A percentile compares a stretch with the other conserved stretches of the same genome.
These are phyloP conservation scores for Suillus occidentalis DNA, from an alignment of 768 basidiomycete genomes.

Conservation along the genomic window DNA sequence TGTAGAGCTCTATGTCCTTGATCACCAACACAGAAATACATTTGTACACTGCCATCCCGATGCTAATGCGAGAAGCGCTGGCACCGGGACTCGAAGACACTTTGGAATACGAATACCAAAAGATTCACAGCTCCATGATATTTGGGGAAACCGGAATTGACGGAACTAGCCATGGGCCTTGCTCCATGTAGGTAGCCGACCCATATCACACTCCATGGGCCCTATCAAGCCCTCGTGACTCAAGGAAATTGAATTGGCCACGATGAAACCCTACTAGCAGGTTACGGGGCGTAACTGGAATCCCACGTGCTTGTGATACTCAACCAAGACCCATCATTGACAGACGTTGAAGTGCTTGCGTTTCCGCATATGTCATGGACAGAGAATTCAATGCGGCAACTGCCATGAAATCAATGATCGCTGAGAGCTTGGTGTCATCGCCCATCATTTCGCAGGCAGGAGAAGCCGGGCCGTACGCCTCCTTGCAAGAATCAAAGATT, in stretches of 20 bases:
- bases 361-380: not conserved
- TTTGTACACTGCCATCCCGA: not conserved
- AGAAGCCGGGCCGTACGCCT: not conserved
- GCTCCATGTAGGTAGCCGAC: not conserved
- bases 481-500: constrained; percentile 1
- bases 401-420: not conserved
- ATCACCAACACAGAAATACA: not conserved
- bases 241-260: not conserved
- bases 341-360: not conserved
- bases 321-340: not conserved
- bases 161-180: not conserved
- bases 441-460: constrained; percentile 1
- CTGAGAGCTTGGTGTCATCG: not conserved
- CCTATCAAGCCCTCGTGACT: not conserved
- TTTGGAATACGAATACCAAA: too few relatives aligned
- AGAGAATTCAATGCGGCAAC: not conserved
- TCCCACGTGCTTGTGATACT: not conserved
- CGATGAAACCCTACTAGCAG: not conserved
- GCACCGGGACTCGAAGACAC: not conserved
- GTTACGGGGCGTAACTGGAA: too few relatives aligned
- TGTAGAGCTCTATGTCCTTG: not conserved
- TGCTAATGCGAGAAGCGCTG: not conserved
- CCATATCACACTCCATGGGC: not conserved
- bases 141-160: not conserved
- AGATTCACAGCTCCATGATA: not conserved